Percentiles rank a stretch among this genome's conserved stretches.
phyloP scores from a whole-genome alignment of 1,284 basidiomycete genomes.

The Tremellales sp. region DNA sequence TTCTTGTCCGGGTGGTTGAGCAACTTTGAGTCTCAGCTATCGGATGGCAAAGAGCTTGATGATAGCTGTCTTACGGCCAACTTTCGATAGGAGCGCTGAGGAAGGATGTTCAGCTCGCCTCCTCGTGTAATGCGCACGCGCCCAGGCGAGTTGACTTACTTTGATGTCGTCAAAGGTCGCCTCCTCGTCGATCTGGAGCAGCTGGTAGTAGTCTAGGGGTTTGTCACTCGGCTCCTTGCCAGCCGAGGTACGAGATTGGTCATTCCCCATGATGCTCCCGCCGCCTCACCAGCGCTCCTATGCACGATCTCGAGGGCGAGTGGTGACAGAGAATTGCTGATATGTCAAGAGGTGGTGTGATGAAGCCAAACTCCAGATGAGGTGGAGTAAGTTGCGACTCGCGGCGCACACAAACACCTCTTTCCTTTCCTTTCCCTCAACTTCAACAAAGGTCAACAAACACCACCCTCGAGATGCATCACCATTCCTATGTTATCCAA shows the following conservation, averaged over 20 bases:
- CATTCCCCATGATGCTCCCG: slow-evolving; percentile 42
- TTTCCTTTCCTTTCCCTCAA: too few species aligned
- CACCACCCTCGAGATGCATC: too few species aligned
- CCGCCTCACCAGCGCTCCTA: too few species aligned
- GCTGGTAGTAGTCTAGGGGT: slow-evolving; percentile 67
- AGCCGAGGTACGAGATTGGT: slow-evolving; percentile 31
- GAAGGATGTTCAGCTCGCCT: slow-evolving; percentile 9
- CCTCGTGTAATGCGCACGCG: background rate
- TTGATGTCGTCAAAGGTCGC: slow-evolving; percentile 85
- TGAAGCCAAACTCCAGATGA: too few species aligned
- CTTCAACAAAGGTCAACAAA: too few species aligned
- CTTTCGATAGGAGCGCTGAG: slow-evolving; percentile 71
- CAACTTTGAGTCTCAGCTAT: slow-evolving; percentile 45
- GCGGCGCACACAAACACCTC: too few species aligned
- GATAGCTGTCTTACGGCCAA: slow-evolving; percentile 64
- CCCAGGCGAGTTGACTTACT: slow-evolving; percentile 56
- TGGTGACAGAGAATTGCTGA: too few species aligned
- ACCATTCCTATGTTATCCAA: too few species aligned
- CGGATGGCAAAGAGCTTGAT: slow-evolving; percentile 1
- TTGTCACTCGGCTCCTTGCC: slow-evolving; percentile 16
- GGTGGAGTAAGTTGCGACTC: too few species aligned
- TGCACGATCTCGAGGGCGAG: too few species aligned
- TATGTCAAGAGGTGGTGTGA: too few species aligned
- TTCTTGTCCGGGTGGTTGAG: slow-evolving; percentile 90
- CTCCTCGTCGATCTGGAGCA: slow-evolving; percentile 71